phyloP scores from a whole-genome alignment of 768 basidiomycete genomes.

The Naganishia vishniacii region DNA sequence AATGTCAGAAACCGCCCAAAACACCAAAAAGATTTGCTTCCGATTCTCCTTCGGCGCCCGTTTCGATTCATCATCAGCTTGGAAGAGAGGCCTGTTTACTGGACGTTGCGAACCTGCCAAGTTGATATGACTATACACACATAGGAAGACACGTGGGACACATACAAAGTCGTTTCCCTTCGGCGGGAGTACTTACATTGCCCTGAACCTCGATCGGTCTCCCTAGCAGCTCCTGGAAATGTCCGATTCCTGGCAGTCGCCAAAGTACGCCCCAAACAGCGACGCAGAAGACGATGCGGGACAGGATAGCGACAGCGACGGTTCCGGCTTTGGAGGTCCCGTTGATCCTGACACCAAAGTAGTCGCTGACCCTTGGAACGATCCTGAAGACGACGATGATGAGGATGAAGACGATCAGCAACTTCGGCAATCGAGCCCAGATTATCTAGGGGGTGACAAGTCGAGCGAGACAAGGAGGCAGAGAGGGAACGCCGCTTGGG shows the following conservation, averaged over 20 bases:
- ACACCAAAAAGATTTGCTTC: slow-evolving; percentile 17
- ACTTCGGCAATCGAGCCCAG: neutral
- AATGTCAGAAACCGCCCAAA: no score
- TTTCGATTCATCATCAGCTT: no score
- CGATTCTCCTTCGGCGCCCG: neutral
- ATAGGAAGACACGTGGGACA: no score
- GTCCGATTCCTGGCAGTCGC: slow-evolving; percentile 3
- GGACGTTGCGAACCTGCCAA: no score
- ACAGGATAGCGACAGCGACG: neutral
- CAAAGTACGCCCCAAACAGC: slow-evolving; percentile 10
- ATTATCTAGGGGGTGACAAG: neutral
- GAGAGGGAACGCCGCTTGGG: slow-evolving; percentile 7
- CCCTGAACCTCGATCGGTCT: no score
- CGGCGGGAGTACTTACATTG: no score
- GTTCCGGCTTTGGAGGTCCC: neutral
- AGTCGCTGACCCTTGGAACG: slow-evolving; percentile 6
- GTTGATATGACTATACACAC: no score
- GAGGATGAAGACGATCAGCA: slow-evolving; percentile 2
- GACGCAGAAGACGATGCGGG: neutral
- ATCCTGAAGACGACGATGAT: slow-evolving; percentile 12
- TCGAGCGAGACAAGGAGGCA: neutral
- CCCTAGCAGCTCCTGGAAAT: no score
- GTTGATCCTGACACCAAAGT: neutral
- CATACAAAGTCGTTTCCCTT: no score
- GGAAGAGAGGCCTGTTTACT: no score